phyloP scores from a whole-genome alignment of 2,329 filamentous ascomycete genomes.

The Monilinia aucupariae region DNA sequence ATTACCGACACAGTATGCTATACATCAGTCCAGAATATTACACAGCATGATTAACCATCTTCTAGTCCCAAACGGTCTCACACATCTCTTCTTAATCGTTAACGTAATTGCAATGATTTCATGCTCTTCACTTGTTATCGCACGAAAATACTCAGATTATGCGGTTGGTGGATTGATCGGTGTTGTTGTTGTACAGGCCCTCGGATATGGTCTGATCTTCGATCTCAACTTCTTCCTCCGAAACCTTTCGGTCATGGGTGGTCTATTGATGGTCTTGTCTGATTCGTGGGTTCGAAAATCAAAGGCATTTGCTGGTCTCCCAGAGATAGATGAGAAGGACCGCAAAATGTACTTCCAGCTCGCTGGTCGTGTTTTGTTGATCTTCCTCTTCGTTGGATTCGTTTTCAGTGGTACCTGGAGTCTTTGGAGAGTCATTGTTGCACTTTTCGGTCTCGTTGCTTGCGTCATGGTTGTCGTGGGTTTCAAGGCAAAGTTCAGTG shows the following conservation, averaged over 20 bases:
- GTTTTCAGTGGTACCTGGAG: slow-evolving; percentile 94
- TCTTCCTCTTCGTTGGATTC: slow-evolving; percentile 96
- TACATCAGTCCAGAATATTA: background rate
- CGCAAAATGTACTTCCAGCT: slow-evolving; percentile 99
- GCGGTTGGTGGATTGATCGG: slow-evolving; percentile 84
- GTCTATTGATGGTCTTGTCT: slow-evolving; percentile 93
- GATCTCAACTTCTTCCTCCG: slow-evolving; percentile 99
- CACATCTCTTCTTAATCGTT: slow-evolving; percentile 83
- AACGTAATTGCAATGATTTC: slow-evolving; percentile 85
- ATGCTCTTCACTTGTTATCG: slow-evolving; percentile 82
- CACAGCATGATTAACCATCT: slow-evolving; percentile 17
- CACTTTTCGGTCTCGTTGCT: slow-evolving; percentile 76
- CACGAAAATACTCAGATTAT: slow-evolving; percentile 87
- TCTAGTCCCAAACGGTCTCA: slow-evolving; percentile 78
- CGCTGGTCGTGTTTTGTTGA: slow-evolving; percentile 87
- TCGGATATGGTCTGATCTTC: slow-evolving; percentile 97
- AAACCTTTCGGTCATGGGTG: slow-evolving; percentile 95
- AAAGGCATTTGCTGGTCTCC: slow-evolving; percentile 91
- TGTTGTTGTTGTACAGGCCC: slow-evolving; percentile 86
- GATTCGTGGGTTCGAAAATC: slow-evolving; percentile 98
- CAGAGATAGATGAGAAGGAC: slow-evolving; percentile 95
- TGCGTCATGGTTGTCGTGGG: slow-evolving; percentile 98
- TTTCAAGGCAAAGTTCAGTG: slow-evolving; percentile 99
- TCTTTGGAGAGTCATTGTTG: slow-evolving; percentile 80
- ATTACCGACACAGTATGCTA: slow-evolving; percentile 79